Evolutionary conservation across 495 filamentous ascomycete species (phyloP).

Genomic region (Pseudotulostoma volvatum): DNA sequence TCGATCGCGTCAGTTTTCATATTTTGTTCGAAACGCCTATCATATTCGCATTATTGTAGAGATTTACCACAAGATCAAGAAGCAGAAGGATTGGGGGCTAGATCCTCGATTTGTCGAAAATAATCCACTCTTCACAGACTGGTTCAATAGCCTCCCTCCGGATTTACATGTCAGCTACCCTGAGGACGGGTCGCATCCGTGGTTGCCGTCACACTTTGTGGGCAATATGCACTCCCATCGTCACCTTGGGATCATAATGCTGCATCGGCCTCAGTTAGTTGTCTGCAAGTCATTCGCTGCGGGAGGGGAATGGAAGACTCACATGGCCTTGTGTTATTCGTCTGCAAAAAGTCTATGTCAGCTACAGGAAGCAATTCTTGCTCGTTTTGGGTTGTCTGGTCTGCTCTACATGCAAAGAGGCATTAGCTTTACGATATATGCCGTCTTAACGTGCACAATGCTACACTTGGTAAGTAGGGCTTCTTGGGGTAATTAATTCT

Average conservation of each 20-base stretch:
- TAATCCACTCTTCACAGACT: slow-evolving; percentile 54
- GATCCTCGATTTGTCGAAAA: slow-evolving; percentile 72
- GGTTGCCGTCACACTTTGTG: slow-evolving; percentile 76
- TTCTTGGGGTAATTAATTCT: neutral
- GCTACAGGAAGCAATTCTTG: slow-evolving; percentile 73
- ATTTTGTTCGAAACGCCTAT: slow-evolving; percentile 57
- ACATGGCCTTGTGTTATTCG: slow-evolving; percentile 74
- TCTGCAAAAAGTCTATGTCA: slow-evolving; percentile 81
- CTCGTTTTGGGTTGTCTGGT: slow-evolving; percentile 61
- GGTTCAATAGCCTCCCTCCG: slow-evolving; percentile 60
- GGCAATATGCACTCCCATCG: slow-evolving; percentile 91
- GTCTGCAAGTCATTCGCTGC: slow-evolving; percentile 54
- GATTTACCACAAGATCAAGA: slow-evolving; percentile 61
- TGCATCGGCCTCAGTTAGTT: slow-evolving; percentile 74
- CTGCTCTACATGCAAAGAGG: slow-evolving; percentile 87
- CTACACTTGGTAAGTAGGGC: slow-evolving; percentile 65
- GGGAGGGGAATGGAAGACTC: slow-evolving; percentile 68
- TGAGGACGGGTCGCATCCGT: slow-evolving; percentile 62
- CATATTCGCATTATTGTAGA: slow-evolving; percentile 65
- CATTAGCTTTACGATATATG: slow-evolving; percentile 91
- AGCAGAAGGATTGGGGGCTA: slow-evolving; percentile 75
- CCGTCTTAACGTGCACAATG: slow-evolving; percentile 82
- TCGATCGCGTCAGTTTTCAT: slow-evolving; percentile 66
- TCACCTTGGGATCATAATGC: slow-evolving; percentile 71
- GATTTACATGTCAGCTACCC: slow-evolving; percentile 71